These are phyloP conservation scores for Aspergillus baeticus DNA, from an alignment of 495 filamentous ascomycete genomes.

Conservation along the genomic window DNA sequence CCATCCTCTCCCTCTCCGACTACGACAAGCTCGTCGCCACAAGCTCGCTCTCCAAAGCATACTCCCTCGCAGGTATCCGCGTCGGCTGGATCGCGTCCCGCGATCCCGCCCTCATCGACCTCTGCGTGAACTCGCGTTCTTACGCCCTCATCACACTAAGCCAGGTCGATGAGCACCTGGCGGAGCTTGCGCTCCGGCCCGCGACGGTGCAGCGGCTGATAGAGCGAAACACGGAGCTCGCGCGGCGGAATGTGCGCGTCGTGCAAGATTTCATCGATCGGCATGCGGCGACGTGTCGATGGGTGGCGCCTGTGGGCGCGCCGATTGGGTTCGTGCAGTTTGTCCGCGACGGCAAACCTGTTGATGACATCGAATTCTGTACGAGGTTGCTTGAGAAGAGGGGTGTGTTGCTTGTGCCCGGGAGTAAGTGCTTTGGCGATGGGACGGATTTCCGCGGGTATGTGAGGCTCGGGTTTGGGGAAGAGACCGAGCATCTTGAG, in stretches of 20 bases:
- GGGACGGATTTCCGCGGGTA: slow-evolving; percentile 72
- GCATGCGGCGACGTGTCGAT: slow-evolving; percentile 62
- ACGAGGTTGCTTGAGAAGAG: slow-evolving; percentile 63
- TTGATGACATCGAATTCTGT: slow-evolving; percentile 74
- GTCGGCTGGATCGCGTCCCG: slow-evolving; percentile 81
- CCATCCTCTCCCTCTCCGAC: slow-evolving; percentile 64
- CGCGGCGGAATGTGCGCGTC: slow-evolving; percentile 65
- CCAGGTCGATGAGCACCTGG: slow-evolving; percentile 78
- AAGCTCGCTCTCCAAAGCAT: slow-evolving; percentile 84
- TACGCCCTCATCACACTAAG: slow-evolving; percentile 87
- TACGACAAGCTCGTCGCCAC: slow-evolving; percentile 72
- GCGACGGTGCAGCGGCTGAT: slow-evolving; percentile 66
- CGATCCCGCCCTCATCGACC: slow-evolving; percentile 59
- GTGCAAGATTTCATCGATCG: slow-evolving; percentile 67
- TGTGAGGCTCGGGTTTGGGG: slow-evolving; percentile 79
- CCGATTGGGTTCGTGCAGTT: slow-evolving; percentile 83
- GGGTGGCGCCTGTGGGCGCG: slow-evolving; percentile 76
- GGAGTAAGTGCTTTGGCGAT: slow-evolving; percentile 70
- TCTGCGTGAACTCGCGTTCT: slow-evolving; percentile 64
- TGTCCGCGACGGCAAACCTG: slow-evolving; percentile 56
- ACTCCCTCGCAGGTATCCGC: slow-evolving; percentile 78
- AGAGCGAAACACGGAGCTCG: slow-evolving; percentile 68
- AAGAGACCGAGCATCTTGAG: slow-evolving; percentile 65
- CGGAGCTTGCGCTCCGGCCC: slow-evolving; percentile 66
- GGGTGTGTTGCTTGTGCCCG: slow-evolving; percentile 78